These are phyloP conservation scores for Cajanus cajan DNA, from an alignment of 306 rosid species.

Conservation along the genomic window DNA sequence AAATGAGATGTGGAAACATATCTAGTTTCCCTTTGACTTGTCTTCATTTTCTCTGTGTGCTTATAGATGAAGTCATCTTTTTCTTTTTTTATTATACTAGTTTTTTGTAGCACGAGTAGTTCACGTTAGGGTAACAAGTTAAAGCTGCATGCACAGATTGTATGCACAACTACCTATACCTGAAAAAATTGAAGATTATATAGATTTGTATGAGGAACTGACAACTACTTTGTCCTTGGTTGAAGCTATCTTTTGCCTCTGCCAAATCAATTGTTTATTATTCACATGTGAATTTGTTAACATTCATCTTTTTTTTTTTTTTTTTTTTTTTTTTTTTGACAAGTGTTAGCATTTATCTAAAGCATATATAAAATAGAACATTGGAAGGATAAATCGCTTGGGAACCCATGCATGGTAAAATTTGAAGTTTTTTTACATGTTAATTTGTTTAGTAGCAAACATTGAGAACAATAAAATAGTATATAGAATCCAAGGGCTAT, in stretches of 20 bases:
- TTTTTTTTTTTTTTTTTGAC: no score
- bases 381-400: background rate
- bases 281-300: background rate
- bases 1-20: background rate
- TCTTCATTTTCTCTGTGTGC: background rate
- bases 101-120: background rate
- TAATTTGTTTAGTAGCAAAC: background rate
- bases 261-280: background rate
- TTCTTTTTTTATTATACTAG: background rate
- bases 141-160: constrained; percentile 7
- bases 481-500: background rate
- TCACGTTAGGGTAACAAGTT: constrained; percentile 28
- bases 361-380: background rate
- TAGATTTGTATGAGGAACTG: background rate
- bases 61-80: constrained; percentile 10
- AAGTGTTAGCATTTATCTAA: constrained; percentile 2
- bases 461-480: background rate
- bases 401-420: background rate
- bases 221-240: background rate
- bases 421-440: background rate
- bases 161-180: constrained; percentile 15
- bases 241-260: background rate
- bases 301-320: no score
- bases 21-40: constrained; percentile 3
- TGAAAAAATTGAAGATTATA: constrained; percentile 23